Evolutionary conservation across 148 eudicot species (phyloP).

Genomic region (Camellia lanceoleosa): DNA sequence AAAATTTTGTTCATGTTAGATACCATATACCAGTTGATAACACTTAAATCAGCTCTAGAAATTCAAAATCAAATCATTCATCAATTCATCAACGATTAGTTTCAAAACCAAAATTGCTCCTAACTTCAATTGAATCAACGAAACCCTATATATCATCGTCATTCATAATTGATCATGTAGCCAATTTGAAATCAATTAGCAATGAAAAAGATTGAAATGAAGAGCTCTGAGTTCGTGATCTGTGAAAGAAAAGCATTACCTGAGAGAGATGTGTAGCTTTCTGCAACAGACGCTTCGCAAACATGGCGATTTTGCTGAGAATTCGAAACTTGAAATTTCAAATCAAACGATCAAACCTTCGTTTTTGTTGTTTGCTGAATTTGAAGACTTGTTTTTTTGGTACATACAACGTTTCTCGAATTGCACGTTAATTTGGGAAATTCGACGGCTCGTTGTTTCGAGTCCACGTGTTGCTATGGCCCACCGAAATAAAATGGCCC

Average conservation of each 20-base stretch:
- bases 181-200: neutral
- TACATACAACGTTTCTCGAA: too few relatives aligned
- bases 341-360: neutral
- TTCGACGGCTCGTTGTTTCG: too few relatives aligned
- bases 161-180: neutral
- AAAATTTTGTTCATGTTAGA: too few relatives aligned
- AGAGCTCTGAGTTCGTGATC: neutral
- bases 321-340: neutral
- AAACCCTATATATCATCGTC: neutral
- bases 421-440: too few relatives aligned
- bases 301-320: conserved; percentile 25
- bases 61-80: too few relatives aligned
- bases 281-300: conserved; percentile 39
- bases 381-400: too few relatives aligned
- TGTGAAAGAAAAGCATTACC: neutral
- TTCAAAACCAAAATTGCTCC: too few relatives aligned
- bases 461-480: too few relatives aligned
- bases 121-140: neutral
- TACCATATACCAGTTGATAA: too few relatives aligned
- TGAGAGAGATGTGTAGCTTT: conserved; percentile 25
- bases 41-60: too few relatives aligned
- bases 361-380: neutral
- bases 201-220: neutral
- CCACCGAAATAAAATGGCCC: too few relatives aligned
- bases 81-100: too few relatives aligned